phyloP scores from a whole-genome alignment of 1,284 basidiomycete species.

The Fomitopsis pinicola region DNA sequence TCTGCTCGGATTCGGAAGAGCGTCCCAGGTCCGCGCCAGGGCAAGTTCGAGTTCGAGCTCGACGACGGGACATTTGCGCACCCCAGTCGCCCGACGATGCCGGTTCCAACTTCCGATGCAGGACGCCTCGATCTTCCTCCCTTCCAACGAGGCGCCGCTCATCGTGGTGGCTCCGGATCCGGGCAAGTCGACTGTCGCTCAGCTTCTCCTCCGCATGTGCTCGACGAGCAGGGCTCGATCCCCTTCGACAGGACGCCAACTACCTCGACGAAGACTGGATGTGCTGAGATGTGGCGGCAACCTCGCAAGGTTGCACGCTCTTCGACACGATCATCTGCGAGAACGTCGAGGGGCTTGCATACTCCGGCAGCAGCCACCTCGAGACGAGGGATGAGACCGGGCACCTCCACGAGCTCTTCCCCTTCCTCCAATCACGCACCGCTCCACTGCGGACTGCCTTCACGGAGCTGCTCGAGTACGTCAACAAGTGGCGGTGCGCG shows the following conservation, averaged over 20 bases:
- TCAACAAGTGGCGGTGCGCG: conserved; percentile 48
- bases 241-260: conserved; percentile 77
- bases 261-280: conserved; percentile 79
- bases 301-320: conserved; percentile 77
- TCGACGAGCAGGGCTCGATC: conserved; percentile 56
- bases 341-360: conserved; percentile 81
- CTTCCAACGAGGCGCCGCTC: conserved; percentile 85
- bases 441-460: conserved; percentile 22
- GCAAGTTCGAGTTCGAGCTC: conserved; percentile 67
- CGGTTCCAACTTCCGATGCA: conserved; percentile 52
- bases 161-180: conserved; percentile 90
- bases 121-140: conserved; percentile 72
- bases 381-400: conserved; percentile 26
- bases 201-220: conserved; percentile 82
- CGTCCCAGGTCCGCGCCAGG: conserved; percentile 52
- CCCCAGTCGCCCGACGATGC: conserved; percentile 69
- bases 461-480: conserved; percentile 33
- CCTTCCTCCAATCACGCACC: conserved; percentile 45
- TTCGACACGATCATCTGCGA: conserved; percentile 85
- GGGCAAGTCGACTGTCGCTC: conserved; percentile 90
- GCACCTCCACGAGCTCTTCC: conserved; percentile 44
- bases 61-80: conserved; percentile 81
- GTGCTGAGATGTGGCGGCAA: conserved; percentile 70
- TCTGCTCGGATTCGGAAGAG: conserved; percentile 48
- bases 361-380: conserved; percentile 36